Conservation (phyloP, 768 basidiomycete genomes). For the Collybiopsis confluens region DNA sequence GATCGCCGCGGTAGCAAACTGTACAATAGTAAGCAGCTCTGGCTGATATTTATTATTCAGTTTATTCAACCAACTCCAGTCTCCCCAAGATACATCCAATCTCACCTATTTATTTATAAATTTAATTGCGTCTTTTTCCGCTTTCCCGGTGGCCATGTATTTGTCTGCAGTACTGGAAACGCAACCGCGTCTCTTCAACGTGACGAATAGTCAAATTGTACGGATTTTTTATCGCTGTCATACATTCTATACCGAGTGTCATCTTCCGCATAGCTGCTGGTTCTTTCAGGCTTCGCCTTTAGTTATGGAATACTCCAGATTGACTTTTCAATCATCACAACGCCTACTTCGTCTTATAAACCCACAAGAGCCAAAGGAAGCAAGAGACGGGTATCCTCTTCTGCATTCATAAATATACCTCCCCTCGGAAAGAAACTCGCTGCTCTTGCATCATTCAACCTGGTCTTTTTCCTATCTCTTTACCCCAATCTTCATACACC, state of each 20-base stretch:
- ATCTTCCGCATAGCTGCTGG: slow-evolving; percentile 14
- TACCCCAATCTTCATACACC: slow-evolving; percentile 45
- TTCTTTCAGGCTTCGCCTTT: slow-evolving; percentile 12
- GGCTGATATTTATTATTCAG: neutral
- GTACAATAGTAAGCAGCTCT: neutral
- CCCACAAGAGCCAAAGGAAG: neutral
- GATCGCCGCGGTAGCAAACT: slow-evolving; percentile 35
- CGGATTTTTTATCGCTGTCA: slow-evolving; percentile 11
- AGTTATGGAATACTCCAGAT: slow-evolving; percentile 1
- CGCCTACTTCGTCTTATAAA: neutral
- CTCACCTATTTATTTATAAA: neutral
- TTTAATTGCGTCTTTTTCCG: neutral
- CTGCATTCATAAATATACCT: neutral
- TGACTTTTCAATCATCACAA: neutral
- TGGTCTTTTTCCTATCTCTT: slow-evolving; percentile 20
- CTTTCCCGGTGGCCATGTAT: neutral
- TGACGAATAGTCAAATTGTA: slow-evolving; percentile 40
- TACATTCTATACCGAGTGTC: neutral
- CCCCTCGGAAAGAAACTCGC: slow-evolving; percentile 6
- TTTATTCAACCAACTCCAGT: slow-evolving; percentile 15
- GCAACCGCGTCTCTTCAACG: slow-evolving; percentile 19
- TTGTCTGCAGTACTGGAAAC: slow-evolving; percentile 17
- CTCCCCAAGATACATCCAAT: slow-evolving; percentile 33
- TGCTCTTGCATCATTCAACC: neutral
- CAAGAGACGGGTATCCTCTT: neutral